Conservation (phyloP, 306 rosid genomes). For the Arachis hypogaea region DNA sequence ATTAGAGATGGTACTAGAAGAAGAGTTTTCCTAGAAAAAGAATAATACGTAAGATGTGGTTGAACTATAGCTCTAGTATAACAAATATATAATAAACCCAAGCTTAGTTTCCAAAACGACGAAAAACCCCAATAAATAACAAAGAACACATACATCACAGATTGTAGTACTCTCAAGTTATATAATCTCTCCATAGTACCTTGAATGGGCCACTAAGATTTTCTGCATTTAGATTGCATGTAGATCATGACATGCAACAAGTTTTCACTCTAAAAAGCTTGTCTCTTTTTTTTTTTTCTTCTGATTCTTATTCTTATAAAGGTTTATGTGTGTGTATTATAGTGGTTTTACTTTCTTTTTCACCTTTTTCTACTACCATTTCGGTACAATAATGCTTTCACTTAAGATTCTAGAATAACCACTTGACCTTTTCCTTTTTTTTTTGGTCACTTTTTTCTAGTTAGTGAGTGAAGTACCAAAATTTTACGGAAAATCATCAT, state of each 20-base stretch:
- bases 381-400: conserved; percentile 4
- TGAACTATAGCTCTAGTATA: conserved; percentile 25
- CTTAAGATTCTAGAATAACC: background rate
- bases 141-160: conserved; percentile 21
- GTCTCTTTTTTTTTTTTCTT: background rate
- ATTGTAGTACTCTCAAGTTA: conserved; percentile 24
- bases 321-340: background rate
- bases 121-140: conserved; percentile 33
- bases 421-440: too few species aligned
- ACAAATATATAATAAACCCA: conserved; percentile 28
- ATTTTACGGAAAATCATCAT: too few species aligned
- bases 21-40: conserved; percentile 38
- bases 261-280: conserved; percentile 34
- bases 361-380: background rate
- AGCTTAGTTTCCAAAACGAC: conserved; percentile 32
- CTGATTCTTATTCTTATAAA: conserved; percentile 8
- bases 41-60: conserved; percentile 40
- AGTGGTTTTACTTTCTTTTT: background rate
- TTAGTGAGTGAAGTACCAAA: too few species aligned
- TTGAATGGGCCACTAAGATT: conserved; percentile 41
- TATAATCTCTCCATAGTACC: conserved; percentile 20
- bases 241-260: conserved; percentile 29
- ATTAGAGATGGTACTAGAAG: conserved; percentile 38
- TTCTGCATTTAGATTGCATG: conserved; percentile 36
- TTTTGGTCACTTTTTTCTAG: too few species aligned